Evolutionary conservation across 257 asterid genomes (phyloP), one percentile per base, ranked within the genome.

Genomic region (Fraxinus pennsylvanica): DNA sequence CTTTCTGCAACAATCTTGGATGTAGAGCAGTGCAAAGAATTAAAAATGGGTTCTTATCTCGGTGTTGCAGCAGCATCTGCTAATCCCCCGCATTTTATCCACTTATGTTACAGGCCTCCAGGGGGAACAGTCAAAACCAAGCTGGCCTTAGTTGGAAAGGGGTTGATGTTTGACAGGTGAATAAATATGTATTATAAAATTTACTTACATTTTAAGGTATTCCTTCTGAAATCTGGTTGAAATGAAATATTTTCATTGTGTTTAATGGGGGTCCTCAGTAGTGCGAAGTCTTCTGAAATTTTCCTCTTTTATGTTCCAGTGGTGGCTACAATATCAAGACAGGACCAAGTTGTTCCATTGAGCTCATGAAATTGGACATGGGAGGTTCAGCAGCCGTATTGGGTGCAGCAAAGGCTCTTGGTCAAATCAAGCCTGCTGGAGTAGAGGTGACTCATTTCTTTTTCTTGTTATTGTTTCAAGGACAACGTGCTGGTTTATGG

Each of bases 251-350:
- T 2, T 61, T 61, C 13, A 1, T 22, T 52, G 12, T 47, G 22
- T 25, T 61, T 47, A 10, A 2, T 79, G 59, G n/a, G 69, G 32
- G 50, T 68, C 22, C 14, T 68, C 66, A 52, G n/a, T 78, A 7
- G 32, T 73, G 36, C 30, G 50, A 32, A 41, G 1, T 79, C 43
- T 71, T 80, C 73, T 82, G 77, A 41, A 41, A 41, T 61, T 5
- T 25, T 72, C 41, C 63, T 61, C 65, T 32, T 47, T 68, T 73
- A 36, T 73, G 27, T 63, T 68, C 39, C 91, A 93, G 99, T 81
- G 99, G 98, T 59, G 99, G 99, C 88, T 96, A 96, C 92, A 96
- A 96, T 81, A 96, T 96, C 85, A 93, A 96, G 88, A 91, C 99
- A 1, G 98, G 99, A 66, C 86, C 98, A 5, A 96, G 98, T 76